Base-by-base conservation (phyloP, 2,329 filamentous ascomycete species). In the Verruconis gallopava region DNA sequence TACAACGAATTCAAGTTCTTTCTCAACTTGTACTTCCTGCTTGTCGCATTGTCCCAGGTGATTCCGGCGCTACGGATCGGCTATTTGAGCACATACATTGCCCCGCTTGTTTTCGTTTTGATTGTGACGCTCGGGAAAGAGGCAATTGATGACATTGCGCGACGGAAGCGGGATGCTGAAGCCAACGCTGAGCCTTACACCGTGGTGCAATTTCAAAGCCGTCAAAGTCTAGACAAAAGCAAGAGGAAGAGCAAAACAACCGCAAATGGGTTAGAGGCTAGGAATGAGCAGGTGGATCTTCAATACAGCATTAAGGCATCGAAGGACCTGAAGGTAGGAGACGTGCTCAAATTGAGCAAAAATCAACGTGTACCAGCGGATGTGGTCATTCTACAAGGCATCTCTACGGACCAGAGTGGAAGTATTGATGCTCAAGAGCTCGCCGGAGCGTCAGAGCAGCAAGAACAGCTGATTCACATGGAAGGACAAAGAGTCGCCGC, bases 1-100 rank as follows among this genome's bases (percentile, higher is more conserved):
- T 98, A 95, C 64, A 96, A 96, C 64, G 91, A 98, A 58, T 98
- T 98, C 59, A 95, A 89, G 46, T 98, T 96, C 68, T 98, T 98
- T 65, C 94, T 98, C 71, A 98, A 98, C 71, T 85, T 96, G 69
- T 98, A 98, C 60, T 98, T 98, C 60, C 69, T 98, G 43, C 77
- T 96, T 19, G 91, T 98, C 38, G 93, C 91, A 4, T 64, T 96
- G 38, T 96, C 89, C 28, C 91, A 98, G 63, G 79, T 85, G 34
- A 88, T 98, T 54, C 88, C 86, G 3, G 75, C 83, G 17, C 65
- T 98, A 42, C 77, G 86, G 42, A 95, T 98, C 50, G 91, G 91
- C 43, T 96, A 95, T 59, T 73, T 98, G 47, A 84, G 84, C 21
- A 96, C 91, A 2, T 98, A 98, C 54, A 78, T 96, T 58, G 88